Base-by-base conservation (phyloP, 805 yeast genomes). In the Spathaspora arborariae region DNA sequence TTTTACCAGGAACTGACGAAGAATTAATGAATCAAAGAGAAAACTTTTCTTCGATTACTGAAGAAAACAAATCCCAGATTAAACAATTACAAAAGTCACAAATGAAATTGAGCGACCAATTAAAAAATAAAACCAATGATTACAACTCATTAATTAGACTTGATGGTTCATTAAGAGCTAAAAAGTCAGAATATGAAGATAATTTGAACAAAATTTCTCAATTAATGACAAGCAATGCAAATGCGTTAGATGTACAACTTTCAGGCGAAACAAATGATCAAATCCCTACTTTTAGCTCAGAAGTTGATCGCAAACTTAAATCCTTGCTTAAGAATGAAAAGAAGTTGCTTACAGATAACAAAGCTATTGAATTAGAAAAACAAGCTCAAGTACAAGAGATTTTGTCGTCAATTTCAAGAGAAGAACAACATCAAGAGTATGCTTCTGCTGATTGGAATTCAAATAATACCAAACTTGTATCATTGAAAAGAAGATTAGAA, bases 121-220 rank as follows among this genome's bases (percentile, higher is more conserved):
- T 36, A 22, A 45, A 41, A 50, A 24, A 44, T 48, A 49, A 44
- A 48, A 48, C 30, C 37, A 20, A 20, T 68, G 33, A 72, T 70
- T 48, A 49, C 35, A 64, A 64, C 48, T 52, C 56, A 1, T 58
- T 72, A 7, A 74, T 78, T 1, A 65, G 80, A 26, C 56, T 67
- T 42, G 81, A 80, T 51, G 95, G 92, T 4, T 74, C 79, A 42
- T 62, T 83, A 39, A 68, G 70, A 44, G 77, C 77, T 1, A 74
- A 71, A 46, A 71, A 71, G 46, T 55, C 54, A 1, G 64, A 60
- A 27, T 72, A 72, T 51, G 49, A 56, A n/a, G 44, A 41, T 11
- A 55, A 61, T 45, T 58, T 45, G 51, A 65, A 46, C 57, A 71
- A 41, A 15, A 34, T 51, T 19, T 13, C 39, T 5, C 26, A 37